phyloP scores from a whole-genome alignment of 148 eudicot species.

The Vaccinium corymbosum region DNA sequence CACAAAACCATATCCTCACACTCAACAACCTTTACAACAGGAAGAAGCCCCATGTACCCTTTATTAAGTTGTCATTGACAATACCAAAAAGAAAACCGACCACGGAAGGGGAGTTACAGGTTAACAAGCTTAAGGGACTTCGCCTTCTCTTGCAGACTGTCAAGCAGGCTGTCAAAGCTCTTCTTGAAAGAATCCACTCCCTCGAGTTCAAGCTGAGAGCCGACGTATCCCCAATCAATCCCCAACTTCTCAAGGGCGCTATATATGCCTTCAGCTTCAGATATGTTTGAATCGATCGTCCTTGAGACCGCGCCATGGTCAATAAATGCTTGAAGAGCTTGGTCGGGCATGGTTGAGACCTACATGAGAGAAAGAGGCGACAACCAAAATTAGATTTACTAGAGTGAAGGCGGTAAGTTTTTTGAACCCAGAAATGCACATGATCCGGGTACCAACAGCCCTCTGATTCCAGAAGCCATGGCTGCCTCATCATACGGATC shows the following conservation, averaged over 20 bases:
- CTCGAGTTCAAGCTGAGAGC: constrained; percentile 77
- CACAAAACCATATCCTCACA: constrained; percentile 18
- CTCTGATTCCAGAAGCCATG: neutral
- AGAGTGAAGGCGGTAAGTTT: neutral
- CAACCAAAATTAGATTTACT: neutral
- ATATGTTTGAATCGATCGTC: constrained; percentile 80
- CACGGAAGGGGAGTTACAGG: constrained; percentile 22
- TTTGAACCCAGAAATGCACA: neutral
- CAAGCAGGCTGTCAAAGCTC: constrained; percentile 82
- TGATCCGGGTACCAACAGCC: neutral
- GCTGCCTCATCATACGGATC: neutral
- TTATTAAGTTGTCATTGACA: constrained; percentile 6
- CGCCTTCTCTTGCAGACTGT: constrained; percentile 81
- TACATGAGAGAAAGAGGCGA: constrained; percentile 20
- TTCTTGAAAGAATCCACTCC: constrained; percentile 94
- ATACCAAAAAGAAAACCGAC: neutral
- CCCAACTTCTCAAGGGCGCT: constrained; percentile 92
- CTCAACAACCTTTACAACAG: constrained; percentile 17
- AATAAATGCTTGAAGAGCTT: constrained; percentile 81
- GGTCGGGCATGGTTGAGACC: constrained; percentile 99
- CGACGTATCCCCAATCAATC: constrained; percentile 82
- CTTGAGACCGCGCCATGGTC: constrained; percentile 88
- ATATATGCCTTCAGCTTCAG: constrained; percentile 92
- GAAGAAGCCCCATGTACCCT: neutral
- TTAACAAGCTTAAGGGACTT: constrained; percentile 59